phyloP scores from a whole-genome alignment of 345 rosid species.

The Gossypium anomalum region DNA sequence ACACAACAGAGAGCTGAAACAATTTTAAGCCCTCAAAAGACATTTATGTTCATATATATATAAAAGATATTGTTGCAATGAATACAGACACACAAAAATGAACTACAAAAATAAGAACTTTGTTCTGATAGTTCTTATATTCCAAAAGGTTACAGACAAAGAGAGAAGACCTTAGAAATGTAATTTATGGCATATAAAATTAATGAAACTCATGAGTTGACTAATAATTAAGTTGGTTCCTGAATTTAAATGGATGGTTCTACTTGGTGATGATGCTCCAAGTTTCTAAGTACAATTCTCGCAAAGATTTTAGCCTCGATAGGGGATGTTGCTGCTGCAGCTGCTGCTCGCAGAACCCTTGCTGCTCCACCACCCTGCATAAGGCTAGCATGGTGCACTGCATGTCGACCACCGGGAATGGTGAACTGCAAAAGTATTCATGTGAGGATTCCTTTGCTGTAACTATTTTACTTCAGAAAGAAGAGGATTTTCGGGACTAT shows the following conservation, averaged over 20 bases:
- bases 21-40: neutral
- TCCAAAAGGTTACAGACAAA: neutral
- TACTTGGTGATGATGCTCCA: slow-evolving; percentile 74
- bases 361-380: slow-evolving; percentile 84
- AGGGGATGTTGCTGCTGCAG: slow-evolving; percentile 80
- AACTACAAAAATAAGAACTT: neutral
- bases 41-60: neutral
- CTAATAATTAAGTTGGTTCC: neutral
- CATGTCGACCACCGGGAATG: slow-evolving; percentile 87
- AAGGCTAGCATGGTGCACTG: slow-evolving; percentile 77
- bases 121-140: neutral
- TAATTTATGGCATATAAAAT: neutral
- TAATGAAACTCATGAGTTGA: neutral
- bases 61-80: neutral
- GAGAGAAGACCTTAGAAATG: neutral
- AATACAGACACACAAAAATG: neutral
- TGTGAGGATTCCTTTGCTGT: neutral
- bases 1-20: neutral
- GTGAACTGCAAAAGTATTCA: slow-evolving; percentile 53
- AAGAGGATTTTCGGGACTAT: neutral
- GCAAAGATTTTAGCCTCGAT: slow-evolving; percentile 80
- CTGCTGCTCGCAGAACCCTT: slow-evolving; percentile 76
- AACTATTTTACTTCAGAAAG: neutral
- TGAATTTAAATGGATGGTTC: slow-evolving; percentile 35
- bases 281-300: slow-evolving; percentile 72